Percentiles rank a stretch among this genome's conserved stretches.
Evolutionary conservation across 2,329 filamentous ascomycete species (phyloP).

Genomic region (Fusarium continuum): DNA sequence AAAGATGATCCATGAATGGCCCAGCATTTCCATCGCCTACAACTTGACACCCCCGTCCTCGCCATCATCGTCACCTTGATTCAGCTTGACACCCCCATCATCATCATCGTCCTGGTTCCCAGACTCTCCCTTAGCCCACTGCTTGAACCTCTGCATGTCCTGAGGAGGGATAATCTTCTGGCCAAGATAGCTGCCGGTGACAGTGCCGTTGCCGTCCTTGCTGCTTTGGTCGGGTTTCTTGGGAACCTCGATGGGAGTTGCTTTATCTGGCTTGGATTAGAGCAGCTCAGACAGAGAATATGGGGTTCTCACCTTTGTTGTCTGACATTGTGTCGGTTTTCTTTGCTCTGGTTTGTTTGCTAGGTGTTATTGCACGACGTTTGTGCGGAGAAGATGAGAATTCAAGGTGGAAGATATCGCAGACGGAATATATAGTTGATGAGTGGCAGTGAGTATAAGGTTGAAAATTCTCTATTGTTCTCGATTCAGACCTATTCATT

Average conservation of each 20-base stretch:
- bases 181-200: no score
- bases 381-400: background rate
- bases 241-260: background rate
- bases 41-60: conserved; percentile 9
- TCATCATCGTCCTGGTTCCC: background rate
- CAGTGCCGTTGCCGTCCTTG: background rate
- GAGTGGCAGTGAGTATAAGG: background rate
- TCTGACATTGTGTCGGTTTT: background rate
- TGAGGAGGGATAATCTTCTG: background rate
- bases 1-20: background rate
- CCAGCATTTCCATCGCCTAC: background rate
- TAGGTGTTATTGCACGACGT: background rate
- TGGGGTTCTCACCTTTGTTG: background rate
- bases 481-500: background rate
- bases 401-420: background rate
- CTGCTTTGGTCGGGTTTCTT: background rate
- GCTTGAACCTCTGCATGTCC: background rate
- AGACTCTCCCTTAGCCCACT: background rate
- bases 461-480: background rate
- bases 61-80: background rate
- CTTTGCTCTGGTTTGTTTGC: background rate
- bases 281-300: accelerated
- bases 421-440: background rate
- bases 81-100: background rate
- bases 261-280: conserved; percentile 2